phyloP scores from a whole-genome alignment of 331 rosid genomes.

The Spiraea crenata region DNA sequence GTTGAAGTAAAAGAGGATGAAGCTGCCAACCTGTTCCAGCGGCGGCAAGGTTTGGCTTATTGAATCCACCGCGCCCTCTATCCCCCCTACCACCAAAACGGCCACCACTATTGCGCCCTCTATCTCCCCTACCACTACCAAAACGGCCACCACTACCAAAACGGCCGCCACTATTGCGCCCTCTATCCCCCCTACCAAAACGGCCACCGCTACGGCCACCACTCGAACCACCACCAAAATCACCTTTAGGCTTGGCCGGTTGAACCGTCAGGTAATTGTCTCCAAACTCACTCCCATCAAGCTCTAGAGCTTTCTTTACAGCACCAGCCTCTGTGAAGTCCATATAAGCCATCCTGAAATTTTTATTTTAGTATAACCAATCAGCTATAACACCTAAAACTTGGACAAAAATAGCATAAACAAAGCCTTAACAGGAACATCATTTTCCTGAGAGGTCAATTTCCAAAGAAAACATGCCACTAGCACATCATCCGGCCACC shows the following conservation, averaged over 20 bases:
- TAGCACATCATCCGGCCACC: neutral
- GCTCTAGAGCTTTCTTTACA: constrained; percentile 55
- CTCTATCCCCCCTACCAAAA: constrained; percentile 21
- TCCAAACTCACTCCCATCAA: constrained; percentile 49
- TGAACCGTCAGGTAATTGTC: constrained; percentile 48
- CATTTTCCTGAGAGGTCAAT: too few relatives aligned
- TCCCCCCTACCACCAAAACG: constrained; percentile 35
- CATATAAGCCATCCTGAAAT: constrained; percentile 66
- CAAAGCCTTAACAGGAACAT: too few relatives aligned
- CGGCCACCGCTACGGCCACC: constrained; percentile 39
- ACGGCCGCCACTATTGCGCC: constrained; percentile 27
- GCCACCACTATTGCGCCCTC: constrained; percentile 26
- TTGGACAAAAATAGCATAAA: too few relatives aligned
- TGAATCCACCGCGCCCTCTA: constrained; percentile 32
- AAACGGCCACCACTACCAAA: constrained; percentile 21
- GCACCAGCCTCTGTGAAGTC: constrained; percentile 52
- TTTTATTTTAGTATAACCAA: neutral
- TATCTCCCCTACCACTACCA: constrained; percentile 24
- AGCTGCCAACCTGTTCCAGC: constrained; percentile 38
- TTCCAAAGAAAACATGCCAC: neutral
- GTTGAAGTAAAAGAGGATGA: neutral
- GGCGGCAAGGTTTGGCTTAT: constrained; percentile 41
- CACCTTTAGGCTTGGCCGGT: constrained; percentile 71
- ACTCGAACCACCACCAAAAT: constrained; percentile 28
- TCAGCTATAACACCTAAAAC: neutral